Evolutionary conservation across 768 basidiomycete species (phyloP).

Genomic region (Leccinum fibrillosum): DNA sequence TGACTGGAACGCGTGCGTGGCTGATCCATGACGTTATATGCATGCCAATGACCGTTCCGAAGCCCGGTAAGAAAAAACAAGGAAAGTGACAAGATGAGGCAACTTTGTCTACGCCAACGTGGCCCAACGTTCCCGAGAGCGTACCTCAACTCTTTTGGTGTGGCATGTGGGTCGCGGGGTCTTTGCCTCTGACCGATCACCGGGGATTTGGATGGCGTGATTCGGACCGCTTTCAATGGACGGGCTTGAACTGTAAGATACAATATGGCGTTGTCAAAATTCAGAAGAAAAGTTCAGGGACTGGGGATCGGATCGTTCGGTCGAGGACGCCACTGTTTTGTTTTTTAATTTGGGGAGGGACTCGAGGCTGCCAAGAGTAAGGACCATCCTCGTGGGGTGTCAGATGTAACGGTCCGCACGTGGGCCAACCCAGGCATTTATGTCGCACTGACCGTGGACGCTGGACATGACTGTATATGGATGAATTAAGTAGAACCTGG

Average conservation of each 20-base stretch:
- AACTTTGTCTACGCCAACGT: not conserved
- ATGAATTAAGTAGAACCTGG: not conserved
- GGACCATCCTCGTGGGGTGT: conserved; percentile 12
- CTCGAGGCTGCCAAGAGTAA: not conserved
- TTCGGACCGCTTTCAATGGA: not conserved
- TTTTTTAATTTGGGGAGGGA: not conserved
- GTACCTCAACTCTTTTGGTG: not conserved
- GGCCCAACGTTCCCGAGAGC: not conserved
- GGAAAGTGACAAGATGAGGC: not conserved
- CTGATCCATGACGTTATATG: not conserved
- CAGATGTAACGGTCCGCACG: conserved; percentile 3
- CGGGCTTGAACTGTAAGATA: not conserved
- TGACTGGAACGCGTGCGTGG: not conserved
- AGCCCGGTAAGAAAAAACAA: not conserved
- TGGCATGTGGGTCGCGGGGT: not conserved
- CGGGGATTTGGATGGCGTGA: not conserved
- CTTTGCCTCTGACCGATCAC: not conserved
- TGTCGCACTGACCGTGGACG: not conserved
- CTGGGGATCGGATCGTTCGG: not conserved
- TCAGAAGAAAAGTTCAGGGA: conserved; percentile 7
- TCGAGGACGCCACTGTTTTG: not conserved
- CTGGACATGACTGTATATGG: not conserved
- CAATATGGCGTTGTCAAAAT: not conserved
- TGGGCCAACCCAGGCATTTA: not conserved
- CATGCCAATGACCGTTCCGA: not conserved